Evolutionary conservation across 225 moss, liverwort and hornwort genomes (phyloP).

Genomic region (Polytrichum formosum): DNA sequence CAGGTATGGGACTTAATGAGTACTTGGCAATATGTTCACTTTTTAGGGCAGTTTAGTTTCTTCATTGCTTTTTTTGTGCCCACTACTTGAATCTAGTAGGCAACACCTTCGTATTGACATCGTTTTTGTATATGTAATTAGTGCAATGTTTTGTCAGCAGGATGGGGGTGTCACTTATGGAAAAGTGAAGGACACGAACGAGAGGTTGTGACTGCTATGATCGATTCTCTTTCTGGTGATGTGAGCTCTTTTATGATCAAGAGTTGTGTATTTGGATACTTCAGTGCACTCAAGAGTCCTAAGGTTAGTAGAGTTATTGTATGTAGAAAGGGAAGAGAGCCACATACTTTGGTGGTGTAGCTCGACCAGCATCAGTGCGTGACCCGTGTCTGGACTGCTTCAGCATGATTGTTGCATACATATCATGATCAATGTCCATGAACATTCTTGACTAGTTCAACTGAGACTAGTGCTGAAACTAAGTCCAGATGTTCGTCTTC

Average conservation of each 20-base stretch:
- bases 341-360: no score
- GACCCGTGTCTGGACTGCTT: no score
- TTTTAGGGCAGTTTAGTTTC: neutral
- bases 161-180: slow-evolving; percentile 41
- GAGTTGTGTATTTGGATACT: no score
- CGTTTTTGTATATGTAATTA: neutral
- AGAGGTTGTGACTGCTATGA: neutral
- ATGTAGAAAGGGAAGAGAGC: no score
- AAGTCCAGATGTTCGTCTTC: no score
- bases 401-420: no score
- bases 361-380: no score
- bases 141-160: slow-evolving; percentile 18
- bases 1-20: slow-evolving; percentile 40
- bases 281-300: no score
- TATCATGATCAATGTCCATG: no score
- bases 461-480: no score
- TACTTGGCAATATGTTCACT: neutral
- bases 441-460: no score
- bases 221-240: slow-evolving; percentile 3
- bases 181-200: slow-evolving; percentile 42
- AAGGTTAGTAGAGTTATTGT: no score
- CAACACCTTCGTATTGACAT: neutral
- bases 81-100: neutral
- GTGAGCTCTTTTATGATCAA: neutral
- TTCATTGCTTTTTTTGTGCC: neutral